Conservation (phyloP, 2,329 filamentous ascomycete species). For the Rhynchosporium graminicola region DNA sequence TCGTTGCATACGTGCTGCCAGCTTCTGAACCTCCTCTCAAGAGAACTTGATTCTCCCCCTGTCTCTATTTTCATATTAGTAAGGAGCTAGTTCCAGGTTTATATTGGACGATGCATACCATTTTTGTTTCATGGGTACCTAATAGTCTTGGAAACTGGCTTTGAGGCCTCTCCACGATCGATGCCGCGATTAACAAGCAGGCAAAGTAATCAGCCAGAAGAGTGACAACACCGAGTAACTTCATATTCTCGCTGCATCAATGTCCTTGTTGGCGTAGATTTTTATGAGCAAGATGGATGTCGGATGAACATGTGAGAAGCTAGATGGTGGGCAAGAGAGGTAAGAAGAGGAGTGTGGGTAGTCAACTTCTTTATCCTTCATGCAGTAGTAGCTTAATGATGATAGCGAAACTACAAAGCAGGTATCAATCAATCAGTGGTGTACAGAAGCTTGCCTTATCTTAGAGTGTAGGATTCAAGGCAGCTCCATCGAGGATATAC, state of each 20-base stretch:
- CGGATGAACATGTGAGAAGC: neutral
- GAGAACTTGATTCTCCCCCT: neutral
- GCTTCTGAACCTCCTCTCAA: neutral
- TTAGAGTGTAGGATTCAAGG: neutral
- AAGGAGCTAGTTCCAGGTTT: neutral
- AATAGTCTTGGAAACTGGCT: constrained; percentile 3
- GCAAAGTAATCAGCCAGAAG: neutral
- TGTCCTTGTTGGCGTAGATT: neutral
- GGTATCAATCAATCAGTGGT: no score
- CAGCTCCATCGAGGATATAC: neutral
- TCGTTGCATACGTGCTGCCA: neutral
- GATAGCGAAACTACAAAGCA: no score
- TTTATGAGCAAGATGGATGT: neutral
- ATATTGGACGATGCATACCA: constrained; percentile 3
- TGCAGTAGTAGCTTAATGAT: no score
- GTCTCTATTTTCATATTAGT: constrained; percentile 4
- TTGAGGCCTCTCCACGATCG: neutral
- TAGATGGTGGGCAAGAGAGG: neutral
- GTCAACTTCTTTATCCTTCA: neutral
- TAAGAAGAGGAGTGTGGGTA: constrained; percentile 1
- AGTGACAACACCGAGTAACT: neutral
- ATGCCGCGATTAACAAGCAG: neutral
- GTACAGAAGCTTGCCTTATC: neutral
- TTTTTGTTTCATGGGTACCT: constrained; percentile 4
- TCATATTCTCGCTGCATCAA: constrained; percentile 5